Evolutionary conservation across 1,284 basidiomycete genomes (phyloP), one percentile per base, ranked within the genome.

Genomic region (Microbotryomycetes sp.): DNA sequence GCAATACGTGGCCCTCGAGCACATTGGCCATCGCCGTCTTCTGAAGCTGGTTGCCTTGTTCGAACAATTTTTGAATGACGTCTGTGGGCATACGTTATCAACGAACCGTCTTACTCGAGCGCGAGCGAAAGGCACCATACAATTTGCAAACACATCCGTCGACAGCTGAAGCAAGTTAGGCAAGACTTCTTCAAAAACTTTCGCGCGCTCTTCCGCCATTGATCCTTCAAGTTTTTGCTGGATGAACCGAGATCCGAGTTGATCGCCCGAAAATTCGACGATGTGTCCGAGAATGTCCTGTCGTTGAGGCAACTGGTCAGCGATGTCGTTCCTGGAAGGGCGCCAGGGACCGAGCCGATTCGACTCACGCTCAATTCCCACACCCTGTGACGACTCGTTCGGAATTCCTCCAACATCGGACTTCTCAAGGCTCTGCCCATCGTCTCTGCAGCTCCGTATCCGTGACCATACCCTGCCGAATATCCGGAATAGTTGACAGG

Each of bases 111-210:
- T 41, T 45, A 53, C 45, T n/a, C n/a, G n/a, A n/a, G n/a, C n/a
- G n/a, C n/a, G 48, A 35, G 15, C 13, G 58, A 35, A 21, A 15
- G 41, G 24, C 30, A 54, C 13, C 16, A n/a, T 85, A 78, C 97
- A 98, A 79, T 98, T 98, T 61, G 94, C 94, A 74, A 97, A 98
- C 47, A 97, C 91, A 73, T 97, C 92, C 67, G 87, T 87, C 73
- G 94, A 89, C 58, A 98, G 81, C 64, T 85, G 82, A 52, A 90
- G 77, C 3, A 86, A 81, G 71, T 86, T 84, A 13, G 91, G 89
- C 48, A 90, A 81, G 66, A 97, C 88, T 77, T 98, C 96, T 57
- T 89, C 85, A 69, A 94, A 97, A n/a, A 97, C 85, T 29, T 67
- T 58, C 26, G 68, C 64, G 48, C 61, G 66, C 47, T 72, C 70